Evolutionary conservation across 179 eudicot species (phyloP).

Genomic region (Silene vulgaris): DNA sequence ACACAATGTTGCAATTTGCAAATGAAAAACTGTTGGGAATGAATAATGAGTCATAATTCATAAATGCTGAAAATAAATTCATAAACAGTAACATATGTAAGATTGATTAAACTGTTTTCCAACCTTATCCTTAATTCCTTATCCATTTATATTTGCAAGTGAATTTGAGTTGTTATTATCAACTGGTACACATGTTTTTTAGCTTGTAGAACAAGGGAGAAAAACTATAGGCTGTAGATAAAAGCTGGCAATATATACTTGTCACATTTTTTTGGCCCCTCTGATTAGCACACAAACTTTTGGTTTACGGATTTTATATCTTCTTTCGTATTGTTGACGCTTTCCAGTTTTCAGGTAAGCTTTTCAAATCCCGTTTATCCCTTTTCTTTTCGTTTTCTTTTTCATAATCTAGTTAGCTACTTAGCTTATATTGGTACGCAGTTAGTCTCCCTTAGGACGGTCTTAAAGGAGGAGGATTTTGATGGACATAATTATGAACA

Average conservation of each 20-base stretch:
- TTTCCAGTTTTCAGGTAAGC: background rate
- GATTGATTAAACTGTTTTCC: background rate
- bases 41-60: background rate
- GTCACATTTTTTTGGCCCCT: background rate
- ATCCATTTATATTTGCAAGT: background rate
- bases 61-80: conserved; percentile 19
- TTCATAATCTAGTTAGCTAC: background rate
- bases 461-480: too few relatives aligned
- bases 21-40: conserved; percentile 17
- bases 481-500: too few relatives aligned
- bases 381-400: background rate
- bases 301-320: background rate
- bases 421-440: too few relatives aligned
- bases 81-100: background rate
- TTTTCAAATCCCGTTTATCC: background rate
- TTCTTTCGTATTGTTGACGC: background rate
- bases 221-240: background rate
- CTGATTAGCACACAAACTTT: too few relatives aligned
- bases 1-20: conserved; percentile 4
- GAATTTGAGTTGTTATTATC: background rate
- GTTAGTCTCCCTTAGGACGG: too few relatives aligned
- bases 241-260: background rate
- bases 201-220: background rate
- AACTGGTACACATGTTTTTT: conserved; percentile 1
- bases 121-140: conserved; percentile 18